A percentile compares a stretch with the other conserved stretches of the same genome.
phyloP scores from a whole-genome alignment of 345 rosid genomes.

The Lepidium aucheri region DNA sequence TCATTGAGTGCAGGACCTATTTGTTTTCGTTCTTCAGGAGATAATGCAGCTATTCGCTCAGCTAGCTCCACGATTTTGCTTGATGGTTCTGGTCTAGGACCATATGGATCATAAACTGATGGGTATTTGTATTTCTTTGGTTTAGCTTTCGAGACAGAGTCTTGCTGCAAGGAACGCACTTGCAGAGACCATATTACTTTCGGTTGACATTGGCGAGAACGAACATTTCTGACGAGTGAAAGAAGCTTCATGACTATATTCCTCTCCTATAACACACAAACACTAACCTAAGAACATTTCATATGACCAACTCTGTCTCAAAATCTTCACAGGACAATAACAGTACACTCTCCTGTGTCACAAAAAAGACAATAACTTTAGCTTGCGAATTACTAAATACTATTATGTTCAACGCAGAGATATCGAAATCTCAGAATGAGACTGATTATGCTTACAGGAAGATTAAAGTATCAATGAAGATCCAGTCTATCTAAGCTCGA shows the following conservation, averaged over 20 bases:
- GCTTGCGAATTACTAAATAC: neutral
- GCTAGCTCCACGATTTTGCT: slow-evolving; percentile 29
- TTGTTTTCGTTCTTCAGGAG: slow-evolving; percentile 26
- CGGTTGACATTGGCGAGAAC: slow-evolving; percentile 4
- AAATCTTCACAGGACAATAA: neutral
- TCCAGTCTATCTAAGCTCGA: neutral
- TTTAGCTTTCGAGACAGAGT: slow-evolving; percentile 12
- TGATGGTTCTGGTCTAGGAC: slow-evolving; percentile 30
- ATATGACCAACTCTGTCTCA: neutral
- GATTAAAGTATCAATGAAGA: neutral
- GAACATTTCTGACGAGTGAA: slow-evolving; percentile 15
- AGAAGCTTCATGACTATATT: slow-evolving; percentile 26
- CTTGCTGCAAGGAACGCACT: slow-evolving; percentile 28
- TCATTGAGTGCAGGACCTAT: slow-evolving; percentile 30
- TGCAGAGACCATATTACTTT: slow-evolving; percentile 12
- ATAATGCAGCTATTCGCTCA: slow-evolving; percentile 24
- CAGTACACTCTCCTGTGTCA: slow-evolving; percentile 1
- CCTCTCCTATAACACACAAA: slow-evolving; percentile 10
- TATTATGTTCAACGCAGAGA: neutral
- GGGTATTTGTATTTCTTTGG: slow-evolving; percentile 33
- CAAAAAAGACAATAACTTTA: neutral
- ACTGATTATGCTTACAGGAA: neutral
- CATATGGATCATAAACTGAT: slow-evolving; percentile 26
- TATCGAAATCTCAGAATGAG: neutral
- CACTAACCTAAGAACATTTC: slow-evolving; percentile 10